These are phyloP conservation scores for Agrocybe pediades DNA, from an alignment of 768 basidiomycete genomes.

Conservation along the genomic window DNA sequence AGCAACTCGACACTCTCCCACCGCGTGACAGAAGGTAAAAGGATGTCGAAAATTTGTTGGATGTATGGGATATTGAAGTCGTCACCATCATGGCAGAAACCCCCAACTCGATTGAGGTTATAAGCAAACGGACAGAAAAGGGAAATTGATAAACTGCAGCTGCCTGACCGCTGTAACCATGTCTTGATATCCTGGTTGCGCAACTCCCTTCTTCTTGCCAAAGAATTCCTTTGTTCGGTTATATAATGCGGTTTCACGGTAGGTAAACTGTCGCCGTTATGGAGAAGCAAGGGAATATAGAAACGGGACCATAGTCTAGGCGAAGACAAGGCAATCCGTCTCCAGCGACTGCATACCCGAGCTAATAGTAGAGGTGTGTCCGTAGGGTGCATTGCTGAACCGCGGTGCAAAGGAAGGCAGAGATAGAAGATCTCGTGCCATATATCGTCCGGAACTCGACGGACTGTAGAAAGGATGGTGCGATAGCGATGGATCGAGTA, in stretches of 20 bases:
- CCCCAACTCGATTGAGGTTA: no score
- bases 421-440: background rate
- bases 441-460: background rate
- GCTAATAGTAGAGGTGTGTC: background rate
- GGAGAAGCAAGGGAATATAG: background rate
- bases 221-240: background rate
- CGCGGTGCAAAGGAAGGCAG: background rate
- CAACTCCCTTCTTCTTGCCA: no score
- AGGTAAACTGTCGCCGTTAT: background rate
- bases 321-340: background rate
- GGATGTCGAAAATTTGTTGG: no score
- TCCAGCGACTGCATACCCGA: background rate
- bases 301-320: background rate
- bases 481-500: no score
- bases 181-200: no score
- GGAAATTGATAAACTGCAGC: no score
- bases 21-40: no score
- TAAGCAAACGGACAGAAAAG: no score
- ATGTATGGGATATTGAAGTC: no score
- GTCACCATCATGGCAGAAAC: no score
- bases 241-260: background rate
- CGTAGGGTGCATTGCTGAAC: background rate
- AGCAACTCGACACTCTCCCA: no score
- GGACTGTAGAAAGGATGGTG: background rate
- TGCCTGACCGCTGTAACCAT: no score